Evolutionary conservation across 768 basidiomycete species (phyloP).

Genomic region (Lentinula sp.): DNA sequence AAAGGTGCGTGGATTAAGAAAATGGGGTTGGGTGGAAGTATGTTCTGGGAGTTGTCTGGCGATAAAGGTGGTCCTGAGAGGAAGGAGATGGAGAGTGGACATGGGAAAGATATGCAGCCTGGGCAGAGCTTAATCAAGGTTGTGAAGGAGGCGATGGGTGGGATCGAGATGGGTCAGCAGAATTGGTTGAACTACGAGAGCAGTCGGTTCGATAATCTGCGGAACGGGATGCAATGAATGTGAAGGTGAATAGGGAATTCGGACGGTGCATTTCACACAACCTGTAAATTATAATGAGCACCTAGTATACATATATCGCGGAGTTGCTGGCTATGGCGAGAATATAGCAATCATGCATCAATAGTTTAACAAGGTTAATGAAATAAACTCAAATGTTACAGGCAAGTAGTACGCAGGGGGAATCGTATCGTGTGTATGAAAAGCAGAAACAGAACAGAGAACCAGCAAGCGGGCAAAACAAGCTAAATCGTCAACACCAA

Average conservation of each 20-base stretch:
- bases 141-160: constrained; percentile 76
- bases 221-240: constrained; percentile 49
- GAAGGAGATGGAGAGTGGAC: constrained; percentile 69
- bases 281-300: too few species aligned
- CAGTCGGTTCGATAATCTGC: constrained; percentile 79
- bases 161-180: constrained; percentile 49
- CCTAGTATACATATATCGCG: too few species aligned
- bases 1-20: constrained; percentile 80
- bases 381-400: background rate
- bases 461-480: background rate
- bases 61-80: constrained; percentile 62
- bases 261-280: too few species aligned
- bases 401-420: background rate
- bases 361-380: too few species aligned
- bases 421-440: constrained; percentile 1
- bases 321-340: too few species aligned
- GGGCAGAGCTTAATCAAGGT: constrained; percentile 67
- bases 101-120: constrained; percentile 68
- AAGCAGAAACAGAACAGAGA: background rate
- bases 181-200: constrained; percentile 83
- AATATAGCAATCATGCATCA: too few species aligned
- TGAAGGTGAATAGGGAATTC: background rate
- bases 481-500: background rate
- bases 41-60: constrained; percentile 92
- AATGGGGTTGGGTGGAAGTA: constrained; percentile 80